Evolutionary conservation across 805 yeast genomes (phyloP), one percentile per base, ranked within the genome.

Genomic region (Candida jianshihensis): DNA sequence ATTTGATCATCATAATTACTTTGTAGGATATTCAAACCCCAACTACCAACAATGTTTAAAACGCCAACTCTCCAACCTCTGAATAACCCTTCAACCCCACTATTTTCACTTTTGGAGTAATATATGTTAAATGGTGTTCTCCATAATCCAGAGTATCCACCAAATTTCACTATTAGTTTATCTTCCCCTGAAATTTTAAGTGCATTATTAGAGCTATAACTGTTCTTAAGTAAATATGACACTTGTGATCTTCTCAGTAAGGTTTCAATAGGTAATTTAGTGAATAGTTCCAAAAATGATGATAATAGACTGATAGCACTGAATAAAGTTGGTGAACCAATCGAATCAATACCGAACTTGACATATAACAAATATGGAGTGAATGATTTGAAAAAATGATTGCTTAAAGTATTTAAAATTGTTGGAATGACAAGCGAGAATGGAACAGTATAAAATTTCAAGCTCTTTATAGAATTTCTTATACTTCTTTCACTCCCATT

Each of bases 51-150:
- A 4, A 85, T 73, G 42, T 90, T 86, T 39, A 87, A 57, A 10
- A 84, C 66, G 20, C 95, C 94, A 29, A 87, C 78, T 56, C 86
- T 74, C 97, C 97, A 90, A 26, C 97, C 98, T 47, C 90, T 73
- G 69, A 85, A 89, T 19, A 81, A 56, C 1, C 68, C 72, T 29
- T 71, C 70, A 45, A 68, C 44, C 1, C 78, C 71, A 33, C 66
- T 58, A 25, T 69, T 64, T 8, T 66, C 57, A 26, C 72, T 67
- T 27, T 60, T 59, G 51, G 62, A 37, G 31, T 62, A 29, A 50
- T 49, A 30, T 6, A 73, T 57, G 39, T 67, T 66, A 63, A 73
- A 75, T 19, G 77, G 50, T 2, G 83, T 70, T 34, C 68, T 69
- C 47, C 70, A 63, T 42, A 75, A 57, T 3, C 86, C 83, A 18